Evolutionary conservation across 768 basidiomycete species (phyloP), one percentile per base, ranked within the genome.

Genomic region (Hemileccinum impolitum): DNA sequence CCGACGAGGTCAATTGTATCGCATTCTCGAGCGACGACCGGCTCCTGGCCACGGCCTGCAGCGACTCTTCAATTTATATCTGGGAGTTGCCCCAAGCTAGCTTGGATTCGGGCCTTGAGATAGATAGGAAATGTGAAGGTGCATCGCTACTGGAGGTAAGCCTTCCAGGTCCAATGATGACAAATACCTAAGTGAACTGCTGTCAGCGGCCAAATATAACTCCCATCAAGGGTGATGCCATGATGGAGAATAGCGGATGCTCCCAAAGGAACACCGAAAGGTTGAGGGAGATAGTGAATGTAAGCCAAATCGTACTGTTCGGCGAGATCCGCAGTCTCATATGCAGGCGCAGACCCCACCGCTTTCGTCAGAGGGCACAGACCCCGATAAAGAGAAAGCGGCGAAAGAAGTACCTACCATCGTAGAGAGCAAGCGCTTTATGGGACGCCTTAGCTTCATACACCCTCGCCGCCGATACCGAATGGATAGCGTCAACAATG

Each of bases 31-130:
- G 44, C 41, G 66, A 70, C 52, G 61, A 61, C 45, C 48, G 63
- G 48, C 56, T 55, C 44, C 42, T 67, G n/a, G 65, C 67, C 17
- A 68, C 66, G 7, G 64, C 61, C 19, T 66, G 67, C 38, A 64
- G 58, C 39, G 64, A 66, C 41, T 57, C 65, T 36, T 30, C 43
- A 13, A 31, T 70, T 36, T 65, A 67, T 42, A 38, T 67, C 17
- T 67, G 68, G 66, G 68, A 67, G 43, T 12, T 57, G 21, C 62
- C 62, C 10, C 60, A 63, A 42, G 48, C 63, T 17, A 63, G 60
- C 50, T 38, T 63, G 55, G 62, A 63, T 43, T 65, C 63, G 43
- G 62, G 62, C 40, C 53, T 65, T 9, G 62, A 38, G 48, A 65
- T 63, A 26, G 61, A 64, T 31, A 52, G 39, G 43, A 56, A 46